Base-by-base conservation (phyloP, 208 protist genomes). In the Trypanosoma conorhini region DNA sequence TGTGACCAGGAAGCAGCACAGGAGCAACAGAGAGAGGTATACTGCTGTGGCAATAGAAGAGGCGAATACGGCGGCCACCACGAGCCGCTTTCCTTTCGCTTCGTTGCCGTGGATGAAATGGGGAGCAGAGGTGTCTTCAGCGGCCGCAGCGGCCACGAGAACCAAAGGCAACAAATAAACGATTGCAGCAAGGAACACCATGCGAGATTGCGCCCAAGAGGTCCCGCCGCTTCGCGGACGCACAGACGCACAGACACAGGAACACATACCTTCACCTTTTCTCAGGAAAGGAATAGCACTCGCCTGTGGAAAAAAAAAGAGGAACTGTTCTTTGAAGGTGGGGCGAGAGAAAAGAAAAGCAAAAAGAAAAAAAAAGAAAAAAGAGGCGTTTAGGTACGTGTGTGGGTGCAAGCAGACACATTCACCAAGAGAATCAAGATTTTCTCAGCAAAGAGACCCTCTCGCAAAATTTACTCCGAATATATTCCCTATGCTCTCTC, bases 341-440 rank as follows among this genome's bases (percentile, higher is more conserved):
- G 33, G 33, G 9, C 12, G 30, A 62, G 21, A 40, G 10, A 62
- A 19, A 62, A 8, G 21, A 5, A 26, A 62, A 62, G 15, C 12
- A 62, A 1, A 42, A 62, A 38, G 33, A 62, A 22, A 62, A 62
- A 1, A n/a, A n/a, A 62, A 1, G 33, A 62, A 38, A 7, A 62
- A 22, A 62, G 44, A 1, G 4, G 21, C 12, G 24, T 5, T 44
- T 10, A 62, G 10, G 1, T 31, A 7, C 15, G 42, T 46, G 42
- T 46, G 15, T 46, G 8, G 1, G 8, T 46, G 42, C 15, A 46
- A 21, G 13, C 9, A 13, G 8, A 46, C 42, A 10, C 9, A 46
- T 46, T 13, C 42, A 19, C 42, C 42, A 46, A 46, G 42, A 10
- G 1, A 46, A 46, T 46, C 1, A 46, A 46, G 4, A 9, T 9